Conservation (phyloP, 78 protist genomes). For the Parvularia atlantis region DNA sequence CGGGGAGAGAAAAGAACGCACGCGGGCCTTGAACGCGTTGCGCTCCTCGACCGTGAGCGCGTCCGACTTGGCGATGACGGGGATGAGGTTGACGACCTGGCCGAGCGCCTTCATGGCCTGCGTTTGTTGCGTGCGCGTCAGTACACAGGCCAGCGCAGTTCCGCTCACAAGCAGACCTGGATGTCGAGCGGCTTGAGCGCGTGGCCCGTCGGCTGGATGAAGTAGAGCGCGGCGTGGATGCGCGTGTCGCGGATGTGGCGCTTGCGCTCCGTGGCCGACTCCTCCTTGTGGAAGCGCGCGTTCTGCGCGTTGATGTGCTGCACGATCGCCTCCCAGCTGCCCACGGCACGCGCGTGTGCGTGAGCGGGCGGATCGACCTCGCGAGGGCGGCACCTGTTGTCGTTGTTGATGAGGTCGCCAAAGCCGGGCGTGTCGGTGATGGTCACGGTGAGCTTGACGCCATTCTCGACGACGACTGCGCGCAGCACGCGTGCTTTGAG, state of each 20-base stretch:
- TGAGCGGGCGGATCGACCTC: neutral
- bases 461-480: conserved; percentile 21
- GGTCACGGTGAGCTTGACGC: conserved; percentile 22
- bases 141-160: too few relatives aligned
- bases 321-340: conserved; percentile 3
- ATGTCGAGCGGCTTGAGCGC: conserved; percentile 19
- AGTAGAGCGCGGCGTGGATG: conserved; percentile 30
- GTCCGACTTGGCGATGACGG: conserved; percentile 30
- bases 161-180: too few relatives aligned
- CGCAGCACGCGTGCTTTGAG: too few relatives aligned
- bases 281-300: neutral
- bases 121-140: too few relatives aligned
- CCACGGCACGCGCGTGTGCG: neutral
- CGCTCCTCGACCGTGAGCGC: conserved; percentile 1
- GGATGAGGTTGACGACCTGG: conserved; percentile 24
- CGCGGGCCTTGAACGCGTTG: too few relatives aligned
- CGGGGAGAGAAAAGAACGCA: too few relatives aligned
- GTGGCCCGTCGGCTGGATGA: conserved; percentile 17
- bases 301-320: conserved; percentile 5
- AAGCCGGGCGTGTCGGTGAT: conserved; percentile 37
- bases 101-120: too few relatives aligned
- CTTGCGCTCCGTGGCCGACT: neutral
- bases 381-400: neutral
- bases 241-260: conserved; percentile 20
- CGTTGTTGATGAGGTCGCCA: conserved; percentile 28